A percentile compares a stretch with the other conserved stretches of the same genome.
Evolutionary conservation across 1,139 yeast genomes (phyloP).

Genomic region (Candida sp.): DNA sequence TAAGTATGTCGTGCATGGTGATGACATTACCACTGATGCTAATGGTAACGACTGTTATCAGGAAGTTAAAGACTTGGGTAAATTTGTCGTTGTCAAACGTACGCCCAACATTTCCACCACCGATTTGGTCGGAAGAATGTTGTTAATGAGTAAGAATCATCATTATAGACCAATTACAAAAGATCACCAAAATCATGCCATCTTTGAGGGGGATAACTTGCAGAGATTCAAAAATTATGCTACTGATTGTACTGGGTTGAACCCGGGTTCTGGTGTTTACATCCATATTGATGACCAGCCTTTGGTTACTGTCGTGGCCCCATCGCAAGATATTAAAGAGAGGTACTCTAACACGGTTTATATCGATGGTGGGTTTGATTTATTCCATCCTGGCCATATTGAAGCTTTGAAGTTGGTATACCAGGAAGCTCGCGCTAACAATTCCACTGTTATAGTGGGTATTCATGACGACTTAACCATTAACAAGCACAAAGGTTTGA

Average conservation of each 20-base stretch:
- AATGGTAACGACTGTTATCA: slow-evolving; percentile 93
- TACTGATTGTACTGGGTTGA: slow-evolving; percentile 59
- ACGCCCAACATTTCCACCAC: slow-evolving; percentile 96
- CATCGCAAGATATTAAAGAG: slow-evolving; percentile 18
- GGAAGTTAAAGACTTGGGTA: slow-evolving; percentile 76
- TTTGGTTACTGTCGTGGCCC: slow-evolving; percentile 33
- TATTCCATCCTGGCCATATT: slow-evolving; percentile 93
- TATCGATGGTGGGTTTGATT: slow-evolving; percentile 85
- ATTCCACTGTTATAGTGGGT: slow-evolving; percentile 61
- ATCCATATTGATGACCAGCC: slow-evolving; percentile 20
- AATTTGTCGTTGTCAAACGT: slow-evolving; percentile 84
- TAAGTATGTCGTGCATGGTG: slow-evolving; percentile 93
- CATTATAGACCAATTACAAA: slow-evolving; percentile 43
- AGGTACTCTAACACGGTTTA: slow-evolving; percentile 42
- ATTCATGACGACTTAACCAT: slow-evolving; percentile 61
- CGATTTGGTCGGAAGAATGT: slow-evolving; percentile 90
- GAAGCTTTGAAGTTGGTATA: slow-evolving; percentile 54
- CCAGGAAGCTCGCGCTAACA: slow-evolving; percentile 31
- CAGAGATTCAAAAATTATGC: slow-evolving; percentile 55
- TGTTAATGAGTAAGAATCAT: slow-evolving; percentile 56
- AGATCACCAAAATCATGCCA: slow-evolving; percentile 18
- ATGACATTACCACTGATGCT: slow-evolving; percentile 95
- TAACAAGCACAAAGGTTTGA: slow-evolving; percentile 58
- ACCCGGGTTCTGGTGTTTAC: slow-evolving; percentile 62
- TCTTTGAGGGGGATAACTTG: slow-evolving; percentile 30